Conservation (phyloP, 106 monocot species). For the Alisma plantagoaquatica region DNA sequence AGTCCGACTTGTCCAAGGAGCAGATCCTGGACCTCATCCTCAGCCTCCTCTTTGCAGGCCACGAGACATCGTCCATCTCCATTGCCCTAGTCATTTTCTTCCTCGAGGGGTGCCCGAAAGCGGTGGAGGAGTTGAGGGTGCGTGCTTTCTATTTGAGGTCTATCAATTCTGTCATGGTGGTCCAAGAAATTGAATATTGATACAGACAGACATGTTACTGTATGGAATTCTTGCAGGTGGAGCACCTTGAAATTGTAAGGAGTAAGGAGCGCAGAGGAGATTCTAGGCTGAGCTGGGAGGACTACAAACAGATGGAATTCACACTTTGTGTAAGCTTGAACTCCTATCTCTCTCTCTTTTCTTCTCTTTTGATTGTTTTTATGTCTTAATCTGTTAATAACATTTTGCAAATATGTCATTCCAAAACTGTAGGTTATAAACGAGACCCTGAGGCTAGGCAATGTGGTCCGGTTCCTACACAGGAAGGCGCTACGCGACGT, state of each 20-base stretch:
- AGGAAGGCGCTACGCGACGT: conserved; percentile 57
- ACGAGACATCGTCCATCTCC: conserved; percentile 86
- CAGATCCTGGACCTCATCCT: conserved; percentile 83
- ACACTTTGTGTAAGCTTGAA: conserved; percentile 54
- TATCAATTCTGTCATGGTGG: no score
- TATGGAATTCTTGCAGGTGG: conserved; percentile 37
- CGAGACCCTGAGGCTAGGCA: conserved; percentile 83
- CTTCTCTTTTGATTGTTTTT: background rate
- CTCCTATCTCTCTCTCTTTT: background rate
- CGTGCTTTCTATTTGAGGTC: no score
- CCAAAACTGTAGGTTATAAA: conserved; percentile 95
- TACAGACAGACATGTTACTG: no score
- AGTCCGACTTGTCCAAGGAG: conserved; percentile 63
- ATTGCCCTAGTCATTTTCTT: conserved; percentile 73
- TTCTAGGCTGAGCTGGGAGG: conserved; percentile 54
- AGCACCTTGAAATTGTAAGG: conserved; percentile 29
- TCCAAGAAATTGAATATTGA: no score
- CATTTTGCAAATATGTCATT: no score
- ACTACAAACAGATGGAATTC: conserved; percentile 85
- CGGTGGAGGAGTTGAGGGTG: conserved; percentile 50
- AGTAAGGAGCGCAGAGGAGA: conserved; percentile 35
- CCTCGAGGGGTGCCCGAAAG: conserved; percentile 51
- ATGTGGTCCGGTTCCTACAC: conserved; percentile 77
- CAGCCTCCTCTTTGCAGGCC: conserved; percentile 93
- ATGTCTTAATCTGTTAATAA: no score